These are phyloP conservation scores for Aphanomyces astaci DNA, from an alignment of 352 stramenopile genomes.

Conservation along the genomic window DNA sequence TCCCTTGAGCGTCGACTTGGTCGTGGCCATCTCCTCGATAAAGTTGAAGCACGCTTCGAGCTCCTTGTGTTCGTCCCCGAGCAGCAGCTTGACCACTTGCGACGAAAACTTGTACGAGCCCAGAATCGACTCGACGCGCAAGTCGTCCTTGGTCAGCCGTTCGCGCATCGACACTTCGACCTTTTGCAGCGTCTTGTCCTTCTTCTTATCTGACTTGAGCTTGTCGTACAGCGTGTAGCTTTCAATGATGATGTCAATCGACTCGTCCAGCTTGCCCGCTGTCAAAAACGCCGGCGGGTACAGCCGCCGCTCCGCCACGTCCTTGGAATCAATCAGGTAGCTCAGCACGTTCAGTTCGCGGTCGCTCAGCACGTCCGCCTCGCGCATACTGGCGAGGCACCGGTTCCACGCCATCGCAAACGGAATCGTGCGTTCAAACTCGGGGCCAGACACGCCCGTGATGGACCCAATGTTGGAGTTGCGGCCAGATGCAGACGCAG, in stretches of 20 bases:
- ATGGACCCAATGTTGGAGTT: conserved; percentile 59
- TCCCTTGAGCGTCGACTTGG: conserved; percentile 70
- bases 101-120: conserved; percentile 85
- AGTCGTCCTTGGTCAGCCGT: conserved; percentile 73
- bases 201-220: conserved; percentile 82
- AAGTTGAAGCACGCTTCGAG: conserved; percentile 80
- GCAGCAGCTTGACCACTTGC: conserved; percentile 63
- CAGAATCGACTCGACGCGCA: conserved; percentile 72
- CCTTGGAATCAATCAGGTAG: conserved; percentile 81
- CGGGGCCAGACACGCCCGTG: conserved; percentile 69
- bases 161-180: conserved; percentile 81
- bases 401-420: conserved; percentile 87
- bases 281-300: conserved; percentile 83
- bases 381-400: conserved; percentile 62
- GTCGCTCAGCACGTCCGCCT: conserved; percentile 80
- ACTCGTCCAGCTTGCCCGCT: conserved; percentile 78
- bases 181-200: conserved; percentile 81
- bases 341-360: conserved; percentile 81
- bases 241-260: conserved; percentile 77
- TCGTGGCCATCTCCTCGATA: conserved; percentile 71
- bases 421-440: conserved; percentile 82
- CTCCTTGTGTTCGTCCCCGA: conserved; percentile 78
- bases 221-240: conserved; percentile 77
- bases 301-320: conserved; percentile 69
- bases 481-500: conserved; percentile 26